A percentile compares a stretch with the other conserved stretches of the same genome.
Evolutionary conservation across 2,329 filamentous ascomycete species (phyloP).

Genomic region (Colletotrichum caudatum): DNA sequence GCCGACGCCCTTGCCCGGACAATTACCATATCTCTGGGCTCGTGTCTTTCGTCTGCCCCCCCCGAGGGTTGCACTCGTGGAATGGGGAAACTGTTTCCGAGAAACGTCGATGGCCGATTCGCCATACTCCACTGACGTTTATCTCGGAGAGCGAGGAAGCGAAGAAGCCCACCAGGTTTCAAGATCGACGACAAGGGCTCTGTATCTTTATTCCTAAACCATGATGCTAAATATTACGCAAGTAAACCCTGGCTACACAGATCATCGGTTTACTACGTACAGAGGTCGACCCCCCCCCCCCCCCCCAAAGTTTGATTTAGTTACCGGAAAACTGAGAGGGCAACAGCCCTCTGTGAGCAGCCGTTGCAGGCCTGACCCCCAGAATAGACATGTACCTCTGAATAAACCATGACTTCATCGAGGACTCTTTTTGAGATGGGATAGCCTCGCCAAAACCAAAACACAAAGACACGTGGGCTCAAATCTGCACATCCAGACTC

Average conservation of each 20-base stretch:
- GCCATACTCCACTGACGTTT: conserved; percentile 1
- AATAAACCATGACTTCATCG: conserved; percentile 23
- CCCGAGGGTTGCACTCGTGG: not conserved
- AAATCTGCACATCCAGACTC: conserved; percentile 9
- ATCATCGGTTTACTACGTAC: conserved; percentile 1
- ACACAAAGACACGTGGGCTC: not conserved
- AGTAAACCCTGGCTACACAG: conserved; percentile 2
- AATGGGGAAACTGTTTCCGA: too few species aligned
- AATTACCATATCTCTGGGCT: not conserved
- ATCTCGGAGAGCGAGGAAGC: conserved; percentile 8
- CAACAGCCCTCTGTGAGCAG: conserved; percentile 1
- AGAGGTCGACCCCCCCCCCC: not conserved
- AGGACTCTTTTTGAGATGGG: conserved; percentile 19
- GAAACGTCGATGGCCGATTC: not conserved
- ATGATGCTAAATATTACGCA: conserved; percentile 9
- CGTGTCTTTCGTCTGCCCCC: not conserved
- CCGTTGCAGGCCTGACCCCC: conserved; percentile 28
- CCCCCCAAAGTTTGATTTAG: conserved; percentile 4
- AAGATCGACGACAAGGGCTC: conserved; percentile 34
- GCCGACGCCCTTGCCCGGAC: not conserved
- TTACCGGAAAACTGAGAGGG: not conserved
- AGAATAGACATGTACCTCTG: conserved; percentile 8
- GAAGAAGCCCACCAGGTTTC: conserved; percentile 5
- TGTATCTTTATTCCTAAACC: not conserved
- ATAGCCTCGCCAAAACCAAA: not conserved